Base-by-base conservation (phyloP, 2,329 filamentous ascomycete genomes). In the Penicillium vulpinum region DNA sequence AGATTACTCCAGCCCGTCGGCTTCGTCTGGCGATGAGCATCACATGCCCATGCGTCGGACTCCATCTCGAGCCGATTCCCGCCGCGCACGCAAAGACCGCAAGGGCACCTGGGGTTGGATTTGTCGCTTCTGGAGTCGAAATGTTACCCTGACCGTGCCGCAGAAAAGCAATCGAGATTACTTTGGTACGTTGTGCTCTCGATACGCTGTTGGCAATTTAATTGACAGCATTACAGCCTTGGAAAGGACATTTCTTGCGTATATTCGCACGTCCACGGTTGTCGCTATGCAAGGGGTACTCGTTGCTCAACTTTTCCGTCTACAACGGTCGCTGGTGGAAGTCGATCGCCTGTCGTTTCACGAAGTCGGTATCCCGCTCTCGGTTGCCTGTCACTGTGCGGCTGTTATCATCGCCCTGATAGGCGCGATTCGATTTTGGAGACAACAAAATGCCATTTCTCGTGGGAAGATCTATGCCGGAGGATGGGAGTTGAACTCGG, bases 51-150 rank as follows among this genome's bases (percentile, higher is more conserved):
- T 67, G 13, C 58, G 59, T 31, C 69, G 66, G 3, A 71, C 67
- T 4, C 41, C 56, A 0, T 69, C 68, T 5, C 66, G 59, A 2
- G 40, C 62, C n/a, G 64, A 49, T 49, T 53, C 58, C 40, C 59
- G 41, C 10, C 52, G 49, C 28, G 28, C 31, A 36, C 55, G 58
- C 49, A 49, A 49, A 35, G 24, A 60, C 18, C 52, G 56, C 15
- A 63, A 64, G 80, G 87, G 28, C 87, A 88, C 1, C 71, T 79
- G 16, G 85, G 86, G 26, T 81, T 85, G 63, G 90, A 92, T 77
- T 78, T 85, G 55, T 85, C 93, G 68, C 84, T 97, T 40, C 94
- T 99, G 75, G 91, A 88, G 61, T 87, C 96, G 74, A n/a, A 57
- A 76, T 61, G 70, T 78, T 8, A 69, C 67, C 5, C 45, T 77